phyloP scores from a whole-genome alignment of 768 basidiomycete genomes.

The Leccinum aurantiacum region DNA sequence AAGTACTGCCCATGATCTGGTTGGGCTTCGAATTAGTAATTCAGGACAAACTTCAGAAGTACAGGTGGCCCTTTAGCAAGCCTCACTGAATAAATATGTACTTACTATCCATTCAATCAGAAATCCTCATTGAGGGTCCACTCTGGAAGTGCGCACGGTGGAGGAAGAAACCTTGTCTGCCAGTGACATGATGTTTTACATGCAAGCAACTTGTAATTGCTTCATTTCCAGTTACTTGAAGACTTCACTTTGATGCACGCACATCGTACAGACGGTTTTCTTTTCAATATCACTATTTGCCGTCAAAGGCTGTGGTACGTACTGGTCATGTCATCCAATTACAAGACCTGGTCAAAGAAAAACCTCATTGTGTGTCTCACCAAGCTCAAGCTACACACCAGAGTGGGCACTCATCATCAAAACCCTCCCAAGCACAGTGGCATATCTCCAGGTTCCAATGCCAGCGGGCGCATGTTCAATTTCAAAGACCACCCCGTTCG shows the following conservation, averaged over 20 bases:
- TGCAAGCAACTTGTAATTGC: too few relatives aligned
- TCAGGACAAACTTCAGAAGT: too few relatives aligned
- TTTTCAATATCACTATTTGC: slow-evolving; percentile 35
- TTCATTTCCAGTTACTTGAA: not conserved
- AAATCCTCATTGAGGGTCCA: too few relatives aligned
- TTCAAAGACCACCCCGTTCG: slow-evolving; percentile 70
- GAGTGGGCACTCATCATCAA: slow-evolving; percentile 13
- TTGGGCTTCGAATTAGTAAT: too few relatives aligned
- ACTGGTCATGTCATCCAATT: slow-evolving; percentile 41
- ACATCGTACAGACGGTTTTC: slow-evolving; percentile 34
- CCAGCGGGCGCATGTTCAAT: slow-evolving; percentile 48
- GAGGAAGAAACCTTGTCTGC: too few relatives aligned
- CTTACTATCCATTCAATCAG: too few relatives aligned
- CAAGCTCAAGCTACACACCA: slow-evolving; percentile 46
- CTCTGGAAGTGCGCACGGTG: too few relatives aligned
- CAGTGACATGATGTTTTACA: too few relatives aligned
- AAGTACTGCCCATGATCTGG: too few relatives aligned
- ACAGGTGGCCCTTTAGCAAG: too few relatives aligned
- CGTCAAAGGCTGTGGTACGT: slow-evolving; percentile 29
- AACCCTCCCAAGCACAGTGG: slow-evolving; percentile 11
- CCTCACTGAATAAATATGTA: too few relatives aligned
- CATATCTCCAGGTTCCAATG: slow-evolving; percentile 9
- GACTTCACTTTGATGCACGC: not conserved
- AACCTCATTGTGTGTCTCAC: slow-evolving; percentile 66
- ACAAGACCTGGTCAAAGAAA: slow-evolving; percentile 61